Conservation (phyloP, 73 alveolate genomes). For the Tetrahymena borealis region DNA sequence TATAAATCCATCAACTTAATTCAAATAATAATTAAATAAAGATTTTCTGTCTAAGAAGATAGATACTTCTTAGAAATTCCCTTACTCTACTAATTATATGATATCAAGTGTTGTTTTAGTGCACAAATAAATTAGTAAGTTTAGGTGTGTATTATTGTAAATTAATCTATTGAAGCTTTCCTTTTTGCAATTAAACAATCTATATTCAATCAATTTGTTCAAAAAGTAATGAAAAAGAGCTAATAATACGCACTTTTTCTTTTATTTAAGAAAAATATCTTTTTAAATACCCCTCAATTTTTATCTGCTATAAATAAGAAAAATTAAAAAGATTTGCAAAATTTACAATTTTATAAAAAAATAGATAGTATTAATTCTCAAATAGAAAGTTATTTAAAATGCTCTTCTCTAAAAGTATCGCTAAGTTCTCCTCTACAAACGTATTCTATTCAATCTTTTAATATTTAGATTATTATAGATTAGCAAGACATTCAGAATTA, state of each 20-base stretch:
- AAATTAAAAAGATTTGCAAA: background rate
- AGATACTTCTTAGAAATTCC: too few species aligned
- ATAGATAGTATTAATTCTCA: too few species aligned
- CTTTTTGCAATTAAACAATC: too few species aligned
- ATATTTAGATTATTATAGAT: background rate
- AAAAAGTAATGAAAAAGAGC: background rate
- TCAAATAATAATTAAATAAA: too few species aligned
- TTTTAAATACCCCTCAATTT: background rate
- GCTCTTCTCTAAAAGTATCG: conserved; percentile 1
- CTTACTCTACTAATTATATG: too few species aligned
- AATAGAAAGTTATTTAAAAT: too few species aligned
- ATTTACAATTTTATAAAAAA: background rate
- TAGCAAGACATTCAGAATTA: background rate
- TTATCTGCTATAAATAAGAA: background rate
- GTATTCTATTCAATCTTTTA: background rate
- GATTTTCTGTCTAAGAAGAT: too few species aligned
- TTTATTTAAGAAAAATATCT: background rate
- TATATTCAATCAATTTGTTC: background rate
- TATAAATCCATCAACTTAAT: too few species aligned
- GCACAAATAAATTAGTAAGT: too few species aligned
- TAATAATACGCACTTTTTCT: background rate
- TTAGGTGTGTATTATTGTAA: too few species aligned
- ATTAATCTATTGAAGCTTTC: too few species aligned
- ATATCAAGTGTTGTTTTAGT: too few species aligned
- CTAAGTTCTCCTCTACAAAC: background rate